Conservation (phyloP, 2,329 filamentous ascomycete species). For the Kalmusia sp. region DNA sequence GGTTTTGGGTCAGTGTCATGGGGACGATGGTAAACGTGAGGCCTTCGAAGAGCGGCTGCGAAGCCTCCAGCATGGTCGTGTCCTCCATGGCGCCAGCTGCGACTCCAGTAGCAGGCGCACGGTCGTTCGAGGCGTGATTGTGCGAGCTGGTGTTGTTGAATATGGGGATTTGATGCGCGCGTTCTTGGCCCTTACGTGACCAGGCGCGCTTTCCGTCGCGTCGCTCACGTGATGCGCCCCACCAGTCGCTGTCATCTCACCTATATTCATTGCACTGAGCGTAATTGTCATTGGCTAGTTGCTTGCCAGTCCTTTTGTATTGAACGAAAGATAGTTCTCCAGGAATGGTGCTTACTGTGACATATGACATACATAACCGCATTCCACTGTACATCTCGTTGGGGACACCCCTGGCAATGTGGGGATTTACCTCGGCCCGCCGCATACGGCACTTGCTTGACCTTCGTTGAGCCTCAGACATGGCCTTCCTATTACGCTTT, state of each 20-base stretch:
- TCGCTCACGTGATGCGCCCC: background rate
- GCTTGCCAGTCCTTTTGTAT: no score
- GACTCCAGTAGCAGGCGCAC: conserved; percentile 3
- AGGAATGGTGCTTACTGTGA: background rate
- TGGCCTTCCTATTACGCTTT: background rate
- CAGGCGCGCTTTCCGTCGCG: background rate
- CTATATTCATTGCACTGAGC: no score
- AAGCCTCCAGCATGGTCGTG: conserved; percentile 36
- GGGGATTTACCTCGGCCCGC: conserved; percentile 10
- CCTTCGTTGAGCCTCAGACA: background rate
- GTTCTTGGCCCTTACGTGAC: background rate
- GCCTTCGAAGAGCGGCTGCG: conserved; percentile 47
- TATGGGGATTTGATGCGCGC: background rate
- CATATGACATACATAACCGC: no score
- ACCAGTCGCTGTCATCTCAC: background rate
- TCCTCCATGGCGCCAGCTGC: conserved; percentile 38
- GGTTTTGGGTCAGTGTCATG: conserved; percentile 41
- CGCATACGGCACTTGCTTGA: conserved; percentile 4
- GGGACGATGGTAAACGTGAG: conserved; percentile 54
- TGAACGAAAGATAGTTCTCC: no score
- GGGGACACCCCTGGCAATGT: background rate
- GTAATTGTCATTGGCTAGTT: no score
- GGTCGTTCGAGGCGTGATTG: conserved; percentile 5
- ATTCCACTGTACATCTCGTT: background rate
- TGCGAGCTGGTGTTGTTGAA: background rate